A percentile compares a stretch with the other conserved stretches of the same genome.
These are phyloP conservation scores for Macroventuria anomochaeta DNA, from an alignment of 2,329 filamentous ascomycete genomes.

Conservation along the genomic window DNA sequence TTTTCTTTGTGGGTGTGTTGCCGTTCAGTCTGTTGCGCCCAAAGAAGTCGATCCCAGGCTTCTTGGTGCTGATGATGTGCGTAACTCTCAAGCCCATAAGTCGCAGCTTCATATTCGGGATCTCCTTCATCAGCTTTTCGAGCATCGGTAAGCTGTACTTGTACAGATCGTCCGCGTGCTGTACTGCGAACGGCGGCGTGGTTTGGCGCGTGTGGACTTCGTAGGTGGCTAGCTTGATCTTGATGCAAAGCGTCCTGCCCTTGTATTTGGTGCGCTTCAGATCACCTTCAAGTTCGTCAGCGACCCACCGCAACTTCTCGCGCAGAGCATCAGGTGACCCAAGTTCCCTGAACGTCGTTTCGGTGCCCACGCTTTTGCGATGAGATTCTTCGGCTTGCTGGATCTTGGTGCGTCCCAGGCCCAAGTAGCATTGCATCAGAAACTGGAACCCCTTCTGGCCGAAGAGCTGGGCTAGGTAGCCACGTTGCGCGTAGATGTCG, in stretches of 20 bases:
- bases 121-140: constrained; percentile 80
- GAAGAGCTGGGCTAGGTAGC: constrained; percentile 77
- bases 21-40: constrained; percentile 54
- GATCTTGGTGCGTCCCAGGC: constrained; percentile 82
- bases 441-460: constrained; percentile 92
- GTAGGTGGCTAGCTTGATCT: constrained; percentile 93
- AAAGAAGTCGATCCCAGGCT: constrained; percentile 81
- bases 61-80: constrained; percentile 84
- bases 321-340: constrained; percentile 70
- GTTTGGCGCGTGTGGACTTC: constrained; percentile 87
- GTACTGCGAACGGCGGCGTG: constrained; percentile 74
- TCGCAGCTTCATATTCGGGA: constrained; percentile 77
- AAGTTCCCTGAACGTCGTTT: constrained; percentile 88
- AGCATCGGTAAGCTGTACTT: constrained; percentile 82
- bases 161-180: constrained; percentile 80
- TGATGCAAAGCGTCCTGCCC: constrained; percentile 88
- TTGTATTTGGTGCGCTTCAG: constrained; percentile 80
- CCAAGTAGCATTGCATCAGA: constrained; percentile 81
- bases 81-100: constrained; percentile 91
- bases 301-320: constrained; percentile 79
- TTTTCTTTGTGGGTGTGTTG: constrained; percentile 14
- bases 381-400: constrained; percentile 89
- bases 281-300: constrained; percentile 87
- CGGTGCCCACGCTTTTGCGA: constrained; percentile 91
- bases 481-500: constrained; percentile 80